Evolutionary conservation across 2,329 filamentous ascomycete species (phyloP), one percentile per base, ranked within the genome.

Genomic region (Fusarium sp.): DNA sequence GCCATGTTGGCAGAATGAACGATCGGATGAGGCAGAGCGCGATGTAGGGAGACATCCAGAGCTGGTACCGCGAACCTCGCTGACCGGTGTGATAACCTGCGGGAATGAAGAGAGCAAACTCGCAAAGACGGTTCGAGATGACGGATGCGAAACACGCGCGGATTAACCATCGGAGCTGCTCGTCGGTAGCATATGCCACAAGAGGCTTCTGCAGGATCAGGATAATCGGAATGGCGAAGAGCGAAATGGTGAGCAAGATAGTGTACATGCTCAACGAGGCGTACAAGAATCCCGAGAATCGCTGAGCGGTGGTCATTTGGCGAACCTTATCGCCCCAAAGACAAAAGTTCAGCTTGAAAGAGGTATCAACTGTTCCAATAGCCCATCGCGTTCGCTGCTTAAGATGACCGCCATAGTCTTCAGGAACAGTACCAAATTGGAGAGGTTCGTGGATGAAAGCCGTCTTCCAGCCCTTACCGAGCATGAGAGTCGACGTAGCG

Each of bases 1-100:
- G 85, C 88, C 88, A 90, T 12, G 77, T 84, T 31, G 88, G 88
- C 5, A 90, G 81, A 18, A 90, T 72, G 74, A 90, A 90, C 3
- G 88, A 85, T 5, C 87, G 87, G 56, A 90, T 79, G 59, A 90
- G 85, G 73, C 86, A 87, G 15, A 89, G 81, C 1, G 87, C 86
- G 66, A 89, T 87, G 78, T 89, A 91, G 0, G 88, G 88, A 11
- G 88, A 84, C 88, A 90, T 90, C 88, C 89, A 91, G 33, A 90
- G 81, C 78, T 89, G 86, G 69, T 87, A 86, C 7, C 87, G 83
- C 4, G 84, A 84, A 42, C 87, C 87, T 59, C 88, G 84, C 77
- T 89, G 87, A 7, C 87, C 88, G 15, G 87, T 87, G 76, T 88
- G 85, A 75, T 90, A 90, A 25, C 89, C 88, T 3, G 87, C 84